Evolutionary conservation across 495 filamentous ascomycete species (phyloP).

Genomic region (Penicillium subrubescens): DNA sequence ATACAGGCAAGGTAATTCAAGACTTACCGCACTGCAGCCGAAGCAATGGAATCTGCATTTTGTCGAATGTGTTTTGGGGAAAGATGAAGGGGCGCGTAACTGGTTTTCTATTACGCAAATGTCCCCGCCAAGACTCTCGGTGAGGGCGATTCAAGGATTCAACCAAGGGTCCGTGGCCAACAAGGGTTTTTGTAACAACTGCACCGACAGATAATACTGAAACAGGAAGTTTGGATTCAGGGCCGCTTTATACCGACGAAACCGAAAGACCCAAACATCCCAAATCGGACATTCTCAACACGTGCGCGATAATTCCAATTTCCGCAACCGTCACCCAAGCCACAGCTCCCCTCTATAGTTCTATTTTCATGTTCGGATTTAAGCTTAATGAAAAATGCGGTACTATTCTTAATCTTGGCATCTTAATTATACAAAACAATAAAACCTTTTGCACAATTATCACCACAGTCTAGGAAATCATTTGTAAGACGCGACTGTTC

Average conservation of each 20-base stretch:
- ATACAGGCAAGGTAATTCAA: neutral
- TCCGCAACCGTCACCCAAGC: slow-evolving; percentile 1
- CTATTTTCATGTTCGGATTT: no score
- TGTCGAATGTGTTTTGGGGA: slow-evolving; percentile 28
- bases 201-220: neutral
- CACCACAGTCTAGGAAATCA: neutral
- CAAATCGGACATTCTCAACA: neutral
- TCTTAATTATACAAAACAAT: neutral
- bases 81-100: slow-evolving; percentile 18
- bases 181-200: neutral
- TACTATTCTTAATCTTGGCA: no score
- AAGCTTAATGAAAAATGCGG: neutral
- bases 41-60: slow-evolving; percentile 81
- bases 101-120: slow-evolving; percentile 25
- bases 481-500: neutral
- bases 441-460: neutral
- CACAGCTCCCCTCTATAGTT: neutral
- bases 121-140: slow-evolving; percentile 31
- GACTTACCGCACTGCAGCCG: slow-evolving; percentile 85
- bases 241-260: neutral
- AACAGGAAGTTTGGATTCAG: neutral
- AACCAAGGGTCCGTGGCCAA: slow-evolving; percentile 12
- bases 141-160: slow-evolving; percentile 13
- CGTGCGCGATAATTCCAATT: neutral
- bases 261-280: neutral